These are phyloP conservation scores for Cucumis cinereus DNA, from an alignment of 306 rosid genomes.

Conservation along the genomic window DNA sequence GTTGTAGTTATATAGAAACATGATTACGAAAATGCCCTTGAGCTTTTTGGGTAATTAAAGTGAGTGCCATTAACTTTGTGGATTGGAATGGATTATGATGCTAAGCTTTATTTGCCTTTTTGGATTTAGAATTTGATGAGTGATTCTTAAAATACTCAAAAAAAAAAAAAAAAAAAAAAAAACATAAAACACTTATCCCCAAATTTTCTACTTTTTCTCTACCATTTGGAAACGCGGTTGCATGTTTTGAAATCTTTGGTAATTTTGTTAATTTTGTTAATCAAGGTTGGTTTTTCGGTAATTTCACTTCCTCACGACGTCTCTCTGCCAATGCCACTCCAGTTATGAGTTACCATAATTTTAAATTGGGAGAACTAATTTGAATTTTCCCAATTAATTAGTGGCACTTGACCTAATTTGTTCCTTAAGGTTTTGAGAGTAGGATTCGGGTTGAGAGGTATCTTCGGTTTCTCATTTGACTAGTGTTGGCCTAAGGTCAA, in stretches of 20 bases:
- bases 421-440: too few relatives aligned
- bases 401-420: too few relatives aligned
- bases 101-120: not conserved
- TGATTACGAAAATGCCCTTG: slow-evolving; percentile 40
- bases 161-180: not conserved
- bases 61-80: slow-evolving; percentile 13
- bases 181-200: slow-evolving; percentile 1
- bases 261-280: not conserved
- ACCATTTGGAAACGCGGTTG: slow-evolving; percentile 2
- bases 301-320: not conserved
- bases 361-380: not conserved
- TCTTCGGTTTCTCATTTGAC: too few relatives aligned
- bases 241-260: slow-evolving; percentile 12
- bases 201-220: not conserved
- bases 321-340: slow-evolving; percentile 6
- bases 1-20: slow-evolving; percentile 10
- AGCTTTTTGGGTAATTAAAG: slow-evolving; percentile 22
- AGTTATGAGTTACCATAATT: not conserved
- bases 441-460: too few relatives aligned
- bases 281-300: not conserved
- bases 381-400: not conserved
- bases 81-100: slow-evolving; percentile 10
- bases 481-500: too few relatives aligned
- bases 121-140: slow-evolving; percentile 11
- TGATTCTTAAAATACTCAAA: slow-evolving; percentile 1